Evolutionary conservation across 768 basidiomycete species (phyloP), one percentile per base, ranked within the genome.

Genomic region (Favolaschia claudopus): DNA sequence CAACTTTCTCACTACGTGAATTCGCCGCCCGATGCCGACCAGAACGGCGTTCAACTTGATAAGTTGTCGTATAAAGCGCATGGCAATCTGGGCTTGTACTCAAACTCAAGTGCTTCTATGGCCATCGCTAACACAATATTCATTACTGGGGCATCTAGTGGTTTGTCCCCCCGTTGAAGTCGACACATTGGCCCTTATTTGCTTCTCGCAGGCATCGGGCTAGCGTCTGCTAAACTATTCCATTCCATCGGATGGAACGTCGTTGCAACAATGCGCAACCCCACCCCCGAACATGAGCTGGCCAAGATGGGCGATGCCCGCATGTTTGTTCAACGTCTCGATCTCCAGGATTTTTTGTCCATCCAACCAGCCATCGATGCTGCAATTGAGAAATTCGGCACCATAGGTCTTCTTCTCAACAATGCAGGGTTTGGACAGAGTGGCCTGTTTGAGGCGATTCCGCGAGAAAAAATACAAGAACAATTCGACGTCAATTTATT

Each of bases 401-500:
- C 28, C 25, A 58, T 69, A 19, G 48, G 68, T 36, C 36, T 65
- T 2, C 49, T 69, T 6, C 36, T 69, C 8, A 68, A 67, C 58
- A 69, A 69, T 40, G 68, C 68, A n/a, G 68, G 67, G 17, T 67
- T 58, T 28, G 66, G 58, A 1, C 66, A 56, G 24, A 56, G 38
- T 29, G 67, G 67, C 5, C 24, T 69, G 29, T 69, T 69, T 37
- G 67, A 69, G 47, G 60, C 58, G 25, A 60, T 65, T 13, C 50
- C 66, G 10, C 39, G 66, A 29, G 67, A 69, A 32, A 43, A 55
- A 38, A 53, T 67, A 0, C 59, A 62, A 51, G 61, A 58, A 42
- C 67, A 69, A 32, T 65, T 69, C 42, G 64, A 65, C 38, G 66
- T 67, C 10, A 69, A 69, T 24, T 19, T 69, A 6, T 64, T 69